Conservation (phyloP, 768 basidiomycete species). For the Tephrocybe sp. region DNA sequence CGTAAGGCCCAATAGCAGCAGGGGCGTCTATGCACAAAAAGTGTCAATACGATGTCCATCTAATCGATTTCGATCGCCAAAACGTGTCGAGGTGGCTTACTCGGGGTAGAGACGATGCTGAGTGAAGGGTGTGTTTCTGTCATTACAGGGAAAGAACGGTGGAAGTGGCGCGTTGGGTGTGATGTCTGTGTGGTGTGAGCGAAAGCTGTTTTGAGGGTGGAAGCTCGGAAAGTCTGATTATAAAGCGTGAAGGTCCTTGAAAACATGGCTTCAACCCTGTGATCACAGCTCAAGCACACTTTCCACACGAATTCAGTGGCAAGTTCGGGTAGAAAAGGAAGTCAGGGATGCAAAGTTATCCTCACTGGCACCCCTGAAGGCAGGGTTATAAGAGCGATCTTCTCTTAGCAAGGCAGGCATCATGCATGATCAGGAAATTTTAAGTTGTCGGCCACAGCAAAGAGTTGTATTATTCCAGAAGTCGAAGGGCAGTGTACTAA, state of each 20-base stretch:
- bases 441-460: background rate
- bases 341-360: background rate
- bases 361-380: background rate
- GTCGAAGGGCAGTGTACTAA: background rate
- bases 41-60: background rate
- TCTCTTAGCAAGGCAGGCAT: background rate
- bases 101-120: conserved; percentile 37
- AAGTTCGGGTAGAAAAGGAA: background rate
- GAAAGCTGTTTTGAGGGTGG: conserved; percentile 5
- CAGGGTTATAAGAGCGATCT: background rate
- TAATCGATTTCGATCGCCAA: background rate
- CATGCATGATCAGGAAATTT: background rate
- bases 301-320: no score
- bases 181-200: background rate
- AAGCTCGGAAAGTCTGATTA: conserved; percentile 15
- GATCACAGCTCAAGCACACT: background rate
- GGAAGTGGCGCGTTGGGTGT: conserved; percentile 9
- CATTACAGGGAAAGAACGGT: conserved; percentile 25
- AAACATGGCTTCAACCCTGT: conserved; percentile 11
- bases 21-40: conserved; percentile 64
- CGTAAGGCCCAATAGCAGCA: conserved; percentile 83
- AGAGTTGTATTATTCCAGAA: conserved; percentile 7
- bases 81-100: conserved; percentile 27
- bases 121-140: conserved; percentile 39
- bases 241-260: conserved; percentile 12